Evolutionary conservation across 257 asterid genomes (phyloP), one percentile per base, ranked within the genome.

Genomic region (Verbena officinalis): DNA sequence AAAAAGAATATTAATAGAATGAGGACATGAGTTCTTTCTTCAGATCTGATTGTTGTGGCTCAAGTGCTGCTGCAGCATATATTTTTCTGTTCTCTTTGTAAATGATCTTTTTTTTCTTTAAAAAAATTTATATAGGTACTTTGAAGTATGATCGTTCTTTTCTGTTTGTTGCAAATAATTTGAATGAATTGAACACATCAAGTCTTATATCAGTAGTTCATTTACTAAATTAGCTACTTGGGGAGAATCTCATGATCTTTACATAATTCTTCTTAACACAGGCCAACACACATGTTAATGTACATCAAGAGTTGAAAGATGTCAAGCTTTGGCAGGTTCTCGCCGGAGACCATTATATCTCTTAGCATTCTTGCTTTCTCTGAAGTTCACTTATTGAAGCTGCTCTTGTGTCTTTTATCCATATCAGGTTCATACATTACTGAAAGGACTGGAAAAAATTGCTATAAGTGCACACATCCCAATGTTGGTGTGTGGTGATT

Each of bases 241-340:
- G 15, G 65, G 64, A 72, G 33, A 5, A 55, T 65, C 72, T 74
- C 14, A 21, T 76, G 56, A 46, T 44, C 68, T 46, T 57, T 23
- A 59, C 69, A 49, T 62, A 67, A 8, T 62, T 8, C 61, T 64
- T 59, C 30, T 64, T 54, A 40, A 55, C 71, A 60, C 89, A 94
- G 99, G 97, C 99, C 43, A 94, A 94, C 80, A 94, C 99, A 48
- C 97, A 94, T 79, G 87, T 94, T 61, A 79, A 84, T 63, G 89
- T 90, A 68, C 95, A 81, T 48, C 96, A 80, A 64, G 99, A 94
- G 24, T 66, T 83, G 76, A 94, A 84, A 86, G 99, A 94, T 75
- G 95, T 94, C 77, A 94, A 86, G 80, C 95, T 94, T 65, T 94
- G 99, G 99, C 99, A 90, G 99, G 99, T 93, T 61, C 56, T 64